Conservation (phyloP, 1,139 yeast genomes). For the Oligophagozyma castellii region DNA sequence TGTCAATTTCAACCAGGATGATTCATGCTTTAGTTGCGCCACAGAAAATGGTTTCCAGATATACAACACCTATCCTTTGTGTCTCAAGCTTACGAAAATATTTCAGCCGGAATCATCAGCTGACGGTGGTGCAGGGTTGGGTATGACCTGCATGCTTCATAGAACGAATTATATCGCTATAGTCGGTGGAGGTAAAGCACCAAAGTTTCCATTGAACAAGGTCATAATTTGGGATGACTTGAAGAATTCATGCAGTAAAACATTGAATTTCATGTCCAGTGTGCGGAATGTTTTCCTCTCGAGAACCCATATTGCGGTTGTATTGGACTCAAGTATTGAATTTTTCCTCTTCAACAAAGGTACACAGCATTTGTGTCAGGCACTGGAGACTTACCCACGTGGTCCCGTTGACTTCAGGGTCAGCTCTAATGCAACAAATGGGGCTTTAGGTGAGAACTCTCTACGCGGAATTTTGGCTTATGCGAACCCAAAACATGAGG, state of each 20-base stretch:
- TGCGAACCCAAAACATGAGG: constrained; percentile 26
- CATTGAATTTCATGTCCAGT: constrained; percentile 61
- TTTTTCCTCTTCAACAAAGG: constrained; percentile 74
- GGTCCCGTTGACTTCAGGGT: constrained; percentile 17
- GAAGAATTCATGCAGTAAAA: constrained; percentile 60
- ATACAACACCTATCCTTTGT: constrained; percentile 81
- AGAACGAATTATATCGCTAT: constrained; percentile 81
- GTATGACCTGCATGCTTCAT: constrained; percentile 68
- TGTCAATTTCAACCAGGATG: constrained; percentile 65
- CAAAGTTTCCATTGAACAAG: constrained; percentile 65
- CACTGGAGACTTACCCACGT: constrained; percentile 22
- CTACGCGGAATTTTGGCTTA: constrained; percentile 13
- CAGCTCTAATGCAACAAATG: constrained; percentile 2
- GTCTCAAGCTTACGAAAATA: constrained; percentile 55
- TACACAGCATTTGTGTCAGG: constrained; percentile 54
- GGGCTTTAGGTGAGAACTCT: constrained; percentile 1
- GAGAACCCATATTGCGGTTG: constrained; percentile 61
- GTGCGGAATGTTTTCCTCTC: constrained; percentile 64
- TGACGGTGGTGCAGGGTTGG: constrained; percentile 39
- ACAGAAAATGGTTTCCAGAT: constrained; percentile 74
- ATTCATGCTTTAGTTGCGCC: constrained; percentile 78
- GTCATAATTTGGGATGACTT: constrained; percentile 85
- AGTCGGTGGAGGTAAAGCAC: constrained; percentile 78
- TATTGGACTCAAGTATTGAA: constrained; percentile 50
- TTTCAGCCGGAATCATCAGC: constrained; percentile 21